These are phyloP conservation scores for Mycena haematopus DNA, from an alignment of 768 basidiomycete genomes.

Conservation along the genomic window DNA sequence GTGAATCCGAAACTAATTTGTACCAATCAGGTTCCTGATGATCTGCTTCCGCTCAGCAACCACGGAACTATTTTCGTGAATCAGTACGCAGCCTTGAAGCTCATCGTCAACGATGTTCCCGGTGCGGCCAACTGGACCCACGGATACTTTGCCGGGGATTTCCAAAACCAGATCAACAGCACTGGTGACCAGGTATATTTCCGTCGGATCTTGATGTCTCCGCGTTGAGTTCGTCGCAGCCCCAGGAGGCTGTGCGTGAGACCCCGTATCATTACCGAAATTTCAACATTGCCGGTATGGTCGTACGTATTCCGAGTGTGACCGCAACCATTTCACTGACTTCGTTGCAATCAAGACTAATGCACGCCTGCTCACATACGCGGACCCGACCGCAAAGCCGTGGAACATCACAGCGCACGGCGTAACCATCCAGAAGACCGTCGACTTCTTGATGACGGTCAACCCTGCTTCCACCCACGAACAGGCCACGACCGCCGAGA, in stretches of 20 bases:
- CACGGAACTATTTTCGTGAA: conserved; percentile 70
- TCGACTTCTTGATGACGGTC: conserved; percentile 63
- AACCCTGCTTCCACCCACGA: conserved; percentile 42
- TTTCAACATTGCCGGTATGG: conserved; percentile 74
- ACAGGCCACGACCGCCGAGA: conserved; percentile 47
- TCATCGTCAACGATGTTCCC: conserved; percentile 54
- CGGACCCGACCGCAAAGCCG: conserved; percentile 44
- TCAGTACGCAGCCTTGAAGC: conserved; percentile 63
- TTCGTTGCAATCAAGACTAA: conserved; percentile 49
- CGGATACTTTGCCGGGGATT: conserved; percentile 57
- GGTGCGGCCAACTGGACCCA: conserved; percentile 57
- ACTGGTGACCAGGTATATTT: conserved; percentile 61
- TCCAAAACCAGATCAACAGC: conserved; percentile 55
- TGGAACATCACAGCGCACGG: conserved; percentile 59
- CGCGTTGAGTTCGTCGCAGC: conserved; percentile 41
- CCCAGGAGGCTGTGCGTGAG: conserved; percentile 64
- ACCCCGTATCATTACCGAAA: conserved; percentile 72
- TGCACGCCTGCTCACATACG: conserved; percentile 57
- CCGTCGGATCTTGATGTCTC: not conserved
- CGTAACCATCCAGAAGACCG: conserved; percentile 63
- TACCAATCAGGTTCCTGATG: not conserved
- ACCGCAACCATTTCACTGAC: not conserved
- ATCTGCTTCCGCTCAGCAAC: conserved; percentile 50
- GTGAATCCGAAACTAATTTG: conserved; percentile 17
- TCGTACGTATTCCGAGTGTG: conserved; percentile 46